Evolutionary conservation across 768 basidiomycete genomes (phyloP).

Genomic region (Leccinum arenicola): DNA sequence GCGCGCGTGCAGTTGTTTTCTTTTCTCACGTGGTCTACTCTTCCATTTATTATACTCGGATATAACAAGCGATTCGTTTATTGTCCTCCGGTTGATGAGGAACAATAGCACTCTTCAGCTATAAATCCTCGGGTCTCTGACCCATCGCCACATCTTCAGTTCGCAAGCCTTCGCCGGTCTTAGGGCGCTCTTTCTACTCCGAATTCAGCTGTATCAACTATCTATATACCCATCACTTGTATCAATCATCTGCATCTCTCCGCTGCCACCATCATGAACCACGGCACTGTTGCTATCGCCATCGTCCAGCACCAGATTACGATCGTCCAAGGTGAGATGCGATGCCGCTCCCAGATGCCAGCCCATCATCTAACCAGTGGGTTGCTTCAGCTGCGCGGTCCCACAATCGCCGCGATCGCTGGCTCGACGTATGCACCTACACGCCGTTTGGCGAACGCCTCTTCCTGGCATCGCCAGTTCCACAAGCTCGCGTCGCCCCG

Average conservation of each 20-base stretch:
- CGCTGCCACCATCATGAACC: conserved; percentile 38
- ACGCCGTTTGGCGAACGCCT: conserved; percentile 61
- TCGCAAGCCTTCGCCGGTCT: not conserved
- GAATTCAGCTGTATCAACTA: conserved; percentile 21
- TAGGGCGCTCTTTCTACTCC: conserved; percentile 5
- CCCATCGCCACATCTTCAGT: not conserved
- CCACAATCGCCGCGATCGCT: conserved; percentile 53
- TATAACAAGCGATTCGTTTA: conserved; percentile 13
- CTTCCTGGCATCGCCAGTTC: conserved; percentile 60
- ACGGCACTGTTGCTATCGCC: conserved; percentile 65
- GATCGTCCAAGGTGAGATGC: conserved; percentile 58
- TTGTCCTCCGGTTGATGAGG: conserved; percentile 5
- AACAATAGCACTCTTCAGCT: conserved; percentile 17
- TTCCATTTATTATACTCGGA: not conserved
- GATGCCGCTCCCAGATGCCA: not conserved
- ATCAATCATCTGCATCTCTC: conserved; percentile 11
- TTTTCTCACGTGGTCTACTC: not conserved
- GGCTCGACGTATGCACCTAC: conserved; percentile 65
- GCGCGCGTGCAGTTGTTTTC: not conserved
- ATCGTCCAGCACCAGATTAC: conserved; percentile 65
- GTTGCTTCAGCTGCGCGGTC: conserved; percentile 48
- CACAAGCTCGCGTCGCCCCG: conserved; percentile 59
- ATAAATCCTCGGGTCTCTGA: conserved; percentile 20
- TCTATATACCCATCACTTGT: conserved; percentile 8
- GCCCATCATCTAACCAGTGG: conserved; percentile 2